Conservation (phyloP, 805 yeast species). For the Candida montana region DNA sequence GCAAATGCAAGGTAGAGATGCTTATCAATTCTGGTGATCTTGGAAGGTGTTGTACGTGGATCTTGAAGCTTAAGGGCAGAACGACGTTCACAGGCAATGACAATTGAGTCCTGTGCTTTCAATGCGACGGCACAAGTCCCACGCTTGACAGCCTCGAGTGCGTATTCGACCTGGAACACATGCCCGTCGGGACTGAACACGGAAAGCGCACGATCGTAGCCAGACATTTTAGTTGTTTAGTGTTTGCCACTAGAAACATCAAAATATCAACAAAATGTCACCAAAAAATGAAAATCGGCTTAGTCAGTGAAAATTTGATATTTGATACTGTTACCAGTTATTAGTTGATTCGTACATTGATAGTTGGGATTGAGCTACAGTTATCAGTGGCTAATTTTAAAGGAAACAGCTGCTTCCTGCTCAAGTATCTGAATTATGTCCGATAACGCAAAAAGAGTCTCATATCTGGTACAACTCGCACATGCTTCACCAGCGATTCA, state of each 20-base stretch:
- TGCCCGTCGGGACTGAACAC: conserved; percentile 99
- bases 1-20: conserved; percentile 93
- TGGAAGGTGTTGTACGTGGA: conserved; percentile 92
- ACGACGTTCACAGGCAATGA: conserved; percentile 94
- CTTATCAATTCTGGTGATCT: conserved; percentile 84
- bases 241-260: background rate
- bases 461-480: conserved; percentile 6
- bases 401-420: too few relatives aligned
- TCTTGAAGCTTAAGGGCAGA: conserved; percentile 93
- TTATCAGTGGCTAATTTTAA: too few relatives aligned
- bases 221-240: conserved; percentile 64
- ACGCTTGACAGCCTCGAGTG: conserved; percentile 94
- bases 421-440: background rate
- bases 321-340: too few relatives aligned
- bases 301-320: too few relatives aligned
- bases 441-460: background rate
- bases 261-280: too few relatives aligned
- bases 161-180: conserved; percentile 98
- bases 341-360: too few relatives aligned
- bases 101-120: conserved; percentile 83
- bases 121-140: conserved; percentile 99
- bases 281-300: too few relatives aligned
- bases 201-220: conserved; percentile 98
- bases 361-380: too few relatives aligned
- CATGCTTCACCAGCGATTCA: background rate